Evolutionary conservation across 208 protist genomes (phyloP).

Genomic region (Vickermania ingenoplastis): DNA sequence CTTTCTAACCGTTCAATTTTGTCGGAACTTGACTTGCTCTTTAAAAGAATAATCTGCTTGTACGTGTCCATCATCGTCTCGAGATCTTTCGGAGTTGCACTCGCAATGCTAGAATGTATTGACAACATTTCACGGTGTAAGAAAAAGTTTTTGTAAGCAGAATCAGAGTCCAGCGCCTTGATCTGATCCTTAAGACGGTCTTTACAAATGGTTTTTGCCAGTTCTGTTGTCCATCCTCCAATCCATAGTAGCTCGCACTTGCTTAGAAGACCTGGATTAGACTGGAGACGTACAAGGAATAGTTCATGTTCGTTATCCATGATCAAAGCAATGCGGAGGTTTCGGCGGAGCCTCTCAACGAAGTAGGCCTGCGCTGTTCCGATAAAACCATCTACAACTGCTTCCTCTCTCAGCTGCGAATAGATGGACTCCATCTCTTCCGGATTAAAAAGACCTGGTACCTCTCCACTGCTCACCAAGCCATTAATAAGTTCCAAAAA

Average conservation of each 20-base stretch:
- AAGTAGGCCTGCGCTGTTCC: slow-evolving; percentile 80
- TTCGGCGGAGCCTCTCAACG: slow-evolving; percentile 71
- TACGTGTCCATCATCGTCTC: slow-evolving; percentile 83
- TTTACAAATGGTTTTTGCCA: slow-evolving; percentile 81
- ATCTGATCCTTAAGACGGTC: slow-evolving; percentile 61
- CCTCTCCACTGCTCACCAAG: slow-evolving; percentile 85
- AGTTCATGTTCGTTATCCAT: slow-evolving; percentile 88
- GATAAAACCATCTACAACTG: slow-evolving; percentile 74
- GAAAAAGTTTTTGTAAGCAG: slow-evolving; percentile 67
- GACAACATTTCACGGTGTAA: slow-evolving; percentile 77
- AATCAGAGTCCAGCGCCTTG: slow-evolving; percentile 40
- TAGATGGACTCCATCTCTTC: slow-evolving; percentile 96
- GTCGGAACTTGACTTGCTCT: slow-evolving; percentile 63
- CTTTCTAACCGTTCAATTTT: slow-evolving; percentile 76
- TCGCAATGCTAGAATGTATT: slow-evolving; percentile 64
- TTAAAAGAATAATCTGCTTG: slow-evolving; percentile 52
- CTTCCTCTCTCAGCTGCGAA: slow-evolving; percentile 80
- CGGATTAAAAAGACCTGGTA: slow-evolving; percentile 93
- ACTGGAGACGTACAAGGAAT: slow-evolving; percentile 87
- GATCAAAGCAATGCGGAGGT: slow-evolving; percentile 90
- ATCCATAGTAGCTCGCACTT: slow-evolving; percentile 93
- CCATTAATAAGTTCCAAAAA: slow-evolving; percentile 97
- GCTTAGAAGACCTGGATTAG: slow-evolving; percentile 93
- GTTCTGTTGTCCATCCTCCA: slow-evolving; percentile 84
- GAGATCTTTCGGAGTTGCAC: slow-evolving; percentile 79